Evolutionary conservation across 345 rosid genomes (phyloP).

Genomic region (Camelina laxa): DNA sequence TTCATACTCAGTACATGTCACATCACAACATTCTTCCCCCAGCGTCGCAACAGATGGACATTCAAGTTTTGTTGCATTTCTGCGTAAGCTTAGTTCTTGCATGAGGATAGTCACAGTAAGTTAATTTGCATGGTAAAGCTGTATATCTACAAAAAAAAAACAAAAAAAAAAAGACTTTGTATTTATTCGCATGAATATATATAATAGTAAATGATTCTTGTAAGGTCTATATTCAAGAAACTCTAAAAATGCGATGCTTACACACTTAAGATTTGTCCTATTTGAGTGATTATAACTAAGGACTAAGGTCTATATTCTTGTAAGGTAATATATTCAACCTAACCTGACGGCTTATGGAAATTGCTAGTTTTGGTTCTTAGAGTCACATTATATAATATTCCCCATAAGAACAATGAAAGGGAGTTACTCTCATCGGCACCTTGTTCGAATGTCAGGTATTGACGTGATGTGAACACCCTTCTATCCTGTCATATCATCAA

Average conservation of each 20-base stretch:
- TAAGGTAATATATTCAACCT: no score
- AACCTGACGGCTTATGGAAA: background rate
- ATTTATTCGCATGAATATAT: conserved; percentile 24
- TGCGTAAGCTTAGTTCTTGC: conserved; percentile 26
- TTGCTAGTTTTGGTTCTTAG: no score
- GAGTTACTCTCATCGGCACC: no score
- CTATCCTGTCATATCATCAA: no score
- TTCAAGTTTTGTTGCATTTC: conserved; percentile 22
- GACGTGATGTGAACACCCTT: no score
- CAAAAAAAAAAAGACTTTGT: conserved; percentile 17
- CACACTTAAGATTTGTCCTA: background rate
- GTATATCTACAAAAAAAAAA: conserved; percentile 28
- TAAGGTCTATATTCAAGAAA: background rate
- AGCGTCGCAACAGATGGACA: conserved; percentile 25
- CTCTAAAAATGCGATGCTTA: background rate
- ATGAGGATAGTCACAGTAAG: conserved; percentile 28
- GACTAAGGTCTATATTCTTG: no score
- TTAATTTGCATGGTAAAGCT: conserved; percentile 19
- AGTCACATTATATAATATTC: no score
- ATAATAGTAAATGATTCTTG: conserved; percentile 36
- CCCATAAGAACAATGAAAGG: no score
- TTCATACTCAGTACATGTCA: conserved; percentile 26
- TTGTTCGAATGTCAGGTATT: no score
- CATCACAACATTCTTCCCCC: conserved; percentile 30
- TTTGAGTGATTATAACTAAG: background rate